Percentiles rank a stretch among this genome's conserved stretches.
phyloP scores from a whole-genome alignment of 2,329 filamentous ascomycete species.

The Graphilbum sp. region DNA sequence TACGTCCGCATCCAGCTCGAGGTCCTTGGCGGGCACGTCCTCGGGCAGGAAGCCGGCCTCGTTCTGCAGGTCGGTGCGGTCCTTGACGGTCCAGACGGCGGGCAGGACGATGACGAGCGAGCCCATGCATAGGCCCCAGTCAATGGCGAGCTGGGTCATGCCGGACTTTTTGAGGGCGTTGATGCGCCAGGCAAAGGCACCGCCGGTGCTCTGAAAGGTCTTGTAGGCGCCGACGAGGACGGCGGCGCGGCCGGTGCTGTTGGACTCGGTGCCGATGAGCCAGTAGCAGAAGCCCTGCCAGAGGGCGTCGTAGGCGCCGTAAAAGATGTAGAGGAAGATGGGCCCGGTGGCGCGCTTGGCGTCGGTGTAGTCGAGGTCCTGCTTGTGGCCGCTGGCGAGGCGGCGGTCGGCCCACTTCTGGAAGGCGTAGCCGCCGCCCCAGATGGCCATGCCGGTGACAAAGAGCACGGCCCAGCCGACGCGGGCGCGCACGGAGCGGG shows the following conservation, averaged over 20 bases:
- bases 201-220: conserved; percentile 24
- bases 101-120: conserved; percentile 25
- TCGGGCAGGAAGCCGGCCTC: too few relatives aligned
- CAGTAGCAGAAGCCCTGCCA: conserved; percentile 53
- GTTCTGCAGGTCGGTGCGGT: too few relatives aligned
- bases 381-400: conserved; percentile 18
- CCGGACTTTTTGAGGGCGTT: conserved; percentile 19
- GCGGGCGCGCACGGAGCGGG: conserved; percentile 23
- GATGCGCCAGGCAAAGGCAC: conserved; percentile 28
- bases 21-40: too few relatives aligned
- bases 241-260: conserved; percentile 22
- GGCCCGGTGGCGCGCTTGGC: conserved; percentile 13
- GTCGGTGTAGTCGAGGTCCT: conserved; percentile 19
- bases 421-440: conserved; percentile 48
- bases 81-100: conserved; percentile 23
- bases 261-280: conserved; percentile 30
- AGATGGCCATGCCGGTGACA: conserved; percentile 32
- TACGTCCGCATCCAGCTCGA: too few relatives aligned
- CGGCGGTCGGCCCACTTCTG: conserved; percentile 35
- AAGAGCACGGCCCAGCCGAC: conserved; percentile 28
- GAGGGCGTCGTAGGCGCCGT: conserved; percentile 50
- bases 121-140: conserved; percentile 28
- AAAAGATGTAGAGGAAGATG: conserved; percentile 56
- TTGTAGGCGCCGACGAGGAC: conserved; percentile 30
- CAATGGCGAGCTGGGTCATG: conserved; percentile 26